phyloP scores from a whole-genome alignment of 495 filamentous ascomycete genomes.

The Penicillium egyptiacum region DNA sequence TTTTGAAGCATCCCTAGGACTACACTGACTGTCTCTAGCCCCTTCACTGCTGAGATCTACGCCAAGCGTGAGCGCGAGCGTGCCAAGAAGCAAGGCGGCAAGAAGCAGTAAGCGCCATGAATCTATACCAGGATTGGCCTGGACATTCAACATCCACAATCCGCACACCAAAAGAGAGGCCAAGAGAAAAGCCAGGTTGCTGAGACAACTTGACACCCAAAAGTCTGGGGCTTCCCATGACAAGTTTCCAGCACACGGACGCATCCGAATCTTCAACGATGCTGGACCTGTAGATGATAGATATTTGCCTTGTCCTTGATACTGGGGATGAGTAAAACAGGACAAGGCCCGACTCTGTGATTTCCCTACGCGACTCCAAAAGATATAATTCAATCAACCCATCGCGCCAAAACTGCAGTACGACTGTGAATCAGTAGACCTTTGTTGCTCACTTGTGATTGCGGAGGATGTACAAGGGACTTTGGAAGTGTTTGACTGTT shows the following conservation, averaged over 20 bases:
- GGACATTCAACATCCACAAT: constrained; percentile 43
- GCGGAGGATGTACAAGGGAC: neutral
- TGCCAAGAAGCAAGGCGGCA: constrained; percentile 44
- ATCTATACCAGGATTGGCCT: constrained; percentile 20
- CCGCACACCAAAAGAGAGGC: constrained; percentile 17
- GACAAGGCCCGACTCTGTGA: constrained; percentile 9
- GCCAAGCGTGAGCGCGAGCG: constrained; percentile 68
- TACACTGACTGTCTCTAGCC: constrained; percentile 48
- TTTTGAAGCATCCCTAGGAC: neutral
- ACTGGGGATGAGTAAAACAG: constrained; percentile 3
- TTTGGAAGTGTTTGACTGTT: neutral
- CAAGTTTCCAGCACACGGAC: constrained; percentile 19
- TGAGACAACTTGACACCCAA: constrained; percentile 6
- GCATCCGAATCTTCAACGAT: constrained; percentile 35
- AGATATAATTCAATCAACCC: constrained; percentile 18
- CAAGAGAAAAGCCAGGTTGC: constrained; percentile 9
- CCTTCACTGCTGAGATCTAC: constrained; percentile 95
- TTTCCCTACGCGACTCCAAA: constrained; percentile 31
- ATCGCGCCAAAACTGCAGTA: constrained; percentile 24
- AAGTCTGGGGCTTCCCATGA: constrained; percentile 4
- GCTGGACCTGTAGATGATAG: constrained; percentile 30
- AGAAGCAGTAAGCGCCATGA: constrained; percentile 35
- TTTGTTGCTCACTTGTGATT: neutral
- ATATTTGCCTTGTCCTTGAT: constrained; percentile 12
- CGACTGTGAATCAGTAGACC: constrained; percentile 3